These are phyloP conservation scores for Myxozyma lipomycoides DNA, from an alignment of 805 yeast species.

Conservation along the genomic window DNA sequence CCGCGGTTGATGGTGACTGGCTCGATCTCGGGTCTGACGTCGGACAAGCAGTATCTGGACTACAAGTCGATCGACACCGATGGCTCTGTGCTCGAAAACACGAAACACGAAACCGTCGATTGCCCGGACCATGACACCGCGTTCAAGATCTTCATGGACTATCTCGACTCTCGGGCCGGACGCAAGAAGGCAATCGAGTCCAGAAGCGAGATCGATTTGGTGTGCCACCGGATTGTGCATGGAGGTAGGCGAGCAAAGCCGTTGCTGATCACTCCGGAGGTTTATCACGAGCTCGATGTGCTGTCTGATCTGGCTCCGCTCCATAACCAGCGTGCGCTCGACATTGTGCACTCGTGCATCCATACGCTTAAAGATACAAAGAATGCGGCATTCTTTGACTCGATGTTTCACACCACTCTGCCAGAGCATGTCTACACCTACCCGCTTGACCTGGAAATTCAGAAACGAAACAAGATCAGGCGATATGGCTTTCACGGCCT, in stretches of 20 bases:
- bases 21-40: constrained; percentile 22
- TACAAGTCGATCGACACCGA: constrained; percentile 35
- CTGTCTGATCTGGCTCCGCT: constrained; percentile 29
- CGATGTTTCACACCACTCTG: constrained; percentile 26
- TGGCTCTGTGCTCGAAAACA: constrained; percentile 45
- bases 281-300: constrained; percentile 23
- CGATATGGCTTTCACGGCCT: constrained; percentile 28
- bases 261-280: constrained; percentile 19
- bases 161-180: constrained; percentile 10
- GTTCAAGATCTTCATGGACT: constrained; percentile 21
- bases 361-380: constrained; percentile 7
- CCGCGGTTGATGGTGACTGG: constrained; percentile 20
- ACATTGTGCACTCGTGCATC: constrained; percentile 26
- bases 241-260: constrained; percentile 26
- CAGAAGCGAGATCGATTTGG: constrained; percentile 13
- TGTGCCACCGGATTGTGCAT: constrained; percentile 27
- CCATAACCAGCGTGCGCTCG: constrained; percentile 28
- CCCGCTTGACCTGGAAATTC: constrained; percentile 21
- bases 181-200: constrained; percentile 10
- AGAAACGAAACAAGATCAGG: constrained; percentile 18
- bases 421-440: constrained; percentile 25
- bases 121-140: constrained; percentile 25
- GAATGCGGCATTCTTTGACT: constrained; percentile 27
- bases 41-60: constrained; percentile 13
- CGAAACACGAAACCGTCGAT: constrained; percentile 32